Base-by-base conservation (phyloP, 371 early-diverging fungal species). In the Mortierella sp. region DNA sequence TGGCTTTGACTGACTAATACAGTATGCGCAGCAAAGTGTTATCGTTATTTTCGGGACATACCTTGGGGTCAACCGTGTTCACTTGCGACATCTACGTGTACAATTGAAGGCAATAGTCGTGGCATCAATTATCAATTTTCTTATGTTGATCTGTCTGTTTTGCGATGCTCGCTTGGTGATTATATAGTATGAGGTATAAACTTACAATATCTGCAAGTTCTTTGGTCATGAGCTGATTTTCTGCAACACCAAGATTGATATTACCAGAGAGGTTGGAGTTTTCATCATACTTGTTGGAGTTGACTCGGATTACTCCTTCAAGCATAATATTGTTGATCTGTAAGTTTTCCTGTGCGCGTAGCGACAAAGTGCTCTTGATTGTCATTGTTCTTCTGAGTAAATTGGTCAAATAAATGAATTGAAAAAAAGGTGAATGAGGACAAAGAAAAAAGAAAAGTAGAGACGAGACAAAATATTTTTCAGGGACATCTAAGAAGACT, bases 191-290 rank as follows among this genome's bases (percentile, higher is more conserved):
- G n/a, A 3, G 45, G 17, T 17, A 26, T 26, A 31, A 22, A 67
- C 80, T 68, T 72, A 91, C 89, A 78, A 88, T 89, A 29, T 85
- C 82, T 15, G 81, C 40, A 1, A 91, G 65, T 10, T 86, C 79
- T 0, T 79, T 65, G 29, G 67, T 70, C 83, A 91, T 87, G 34
- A 92, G 88, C 43, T 84, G 75, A 72, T 93, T 95, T 62, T 91
- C 91, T 26, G 95, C 95, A 4, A 91, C 80, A 19, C 94, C 94
- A 2, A 93, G 84, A 63, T 93, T 93, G 66, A 94, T 81, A 63
- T 90, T 86, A 7, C 93, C 95, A 10, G 59, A 43, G 10, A 88
- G 88, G 62, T 92, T 92, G 23, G 69, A 31, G 3, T 66, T 63
- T 29, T 74, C 64, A 64, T 86, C 70, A 69, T 87, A 92, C 15